Base-by-base conservation (phyloP, 2,329 filamentous ascomycete species). In the Orbilia javanica region DNA sequence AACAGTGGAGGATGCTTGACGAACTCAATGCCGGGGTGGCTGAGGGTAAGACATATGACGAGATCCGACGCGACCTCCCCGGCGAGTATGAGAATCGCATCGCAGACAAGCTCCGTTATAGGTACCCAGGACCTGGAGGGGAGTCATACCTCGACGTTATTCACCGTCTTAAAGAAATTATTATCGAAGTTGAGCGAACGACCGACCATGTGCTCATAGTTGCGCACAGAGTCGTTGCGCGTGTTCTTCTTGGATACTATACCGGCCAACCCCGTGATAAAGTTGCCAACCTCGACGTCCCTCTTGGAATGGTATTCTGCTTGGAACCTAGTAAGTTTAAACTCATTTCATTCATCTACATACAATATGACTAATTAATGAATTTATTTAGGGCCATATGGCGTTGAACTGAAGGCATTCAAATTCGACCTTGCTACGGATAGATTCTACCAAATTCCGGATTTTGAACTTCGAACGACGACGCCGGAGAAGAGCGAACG, bases 101-200 rank as follows among this genome's bases (percentile, higher is more conserved):
- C 80, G 87, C 87, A 74, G 92, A 98, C 86, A 99, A 99, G 86
- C 90, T 99, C 65, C 92, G 93, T 81, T 99, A 99, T 85, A 94
- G 96, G 80, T 98, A 98, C 84, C 96, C 96, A 0, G 96, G 96
- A 3, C 93, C 96, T 18, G 96, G 96, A 25, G 96, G 96, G 65
- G 96, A 99, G 84, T 94, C 95, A 31, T 99, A 99, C 82, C 89
- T 99, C 10, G 95, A 98, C 85, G 92, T 99, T 81, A 97, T 99
- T 85, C 97, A 96, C 84, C 93, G 96, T 62, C 89, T 98, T 39
- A 92, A 94, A 66, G 92, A 97, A 80, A 96, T 99, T 86, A 97
- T 99, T 80, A 92, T 97, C 63, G 96, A 99, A 86, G 91, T 97
- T 78, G 96, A 99, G 87, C 92, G 96, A 78, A 98, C 97, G 87